Base-by-base conservation (phyloP, 306 rosid genomes). In the Glycine soja region DNA sequence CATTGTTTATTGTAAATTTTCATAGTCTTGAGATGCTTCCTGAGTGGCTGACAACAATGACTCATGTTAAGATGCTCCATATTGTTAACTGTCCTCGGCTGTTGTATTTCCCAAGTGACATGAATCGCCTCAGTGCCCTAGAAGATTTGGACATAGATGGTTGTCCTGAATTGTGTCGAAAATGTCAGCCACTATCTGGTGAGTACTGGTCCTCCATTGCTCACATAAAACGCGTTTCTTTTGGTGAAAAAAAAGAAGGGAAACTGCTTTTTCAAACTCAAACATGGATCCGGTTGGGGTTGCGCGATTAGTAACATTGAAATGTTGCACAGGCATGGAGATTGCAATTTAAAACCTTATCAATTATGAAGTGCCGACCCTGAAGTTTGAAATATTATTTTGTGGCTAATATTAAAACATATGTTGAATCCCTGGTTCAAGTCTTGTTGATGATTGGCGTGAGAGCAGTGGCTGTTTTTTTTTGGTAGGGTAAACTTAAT, bases 361-460 rank as follows among this genome's bases (percentile, higher is more conserved):
- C 52, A 10, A 8, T 13, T 47, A 10, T 50, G 54, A 50, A 50
- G 12, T 3, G 1, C 2, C 14, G 2, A 10, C 13, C 52, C 13
- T 47, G 52, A 13, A 51, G 2, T 13, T 51, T 13, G n/a, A 51
- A 51, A 11, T 7, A 42, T 7, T 54, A 16, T 56, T 15, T 56
- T 56, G 30, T 56, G 32, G 62, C 10, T 58, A 19, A 58, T 74
- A 95, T 95, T 14, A 93, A 91, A 87, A 93, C 99, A 79, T 76
- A 89, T 10, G 97, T 96, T 76, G 99, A 95, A 80, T 95, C 97
- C 72, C 81, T 93, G 86, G 96, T 84, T 84, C 97, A 93, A 85
- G 99, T 95, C 61, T 70, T 95, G 90, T 93, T 97, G 95, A 91
- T 95, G 99, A 86, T 91, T 14, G 97, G 97, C 51, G 98, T 94